Evolutionary conservation across 2,329 filamentous ascomycete species (phyloP), one percentile per base, ranked within the genome.

Genomic region (Pestalotiopsis sp.): DNA sequence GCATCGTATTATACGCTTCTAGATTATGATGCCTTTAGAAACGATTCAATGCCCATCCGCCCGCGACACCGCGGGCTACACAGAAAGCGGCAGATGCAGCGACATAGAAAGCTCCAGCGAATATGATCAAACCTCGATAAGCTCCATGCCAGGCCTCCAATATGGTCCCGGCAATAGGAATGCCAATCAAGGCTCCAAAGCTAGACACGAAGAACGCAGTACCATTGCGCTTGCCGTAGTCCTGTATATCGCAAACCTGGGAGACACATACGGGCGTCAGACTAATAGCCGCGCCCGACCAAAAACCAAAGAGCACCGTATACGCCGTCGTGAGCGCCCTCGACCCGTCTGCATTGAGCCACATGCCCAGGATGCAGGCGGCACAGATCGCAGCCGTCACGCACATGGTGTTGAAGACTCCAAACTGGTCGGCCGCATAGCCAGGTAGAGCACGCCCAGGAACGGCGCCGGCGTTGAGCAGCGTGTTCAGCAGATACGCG

Each of bases 231-330:
- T 64, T 80, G 0, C 91, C 91, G 72, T 92, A 93, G 61, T 91
- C 82, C 70, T 90, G 85, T 2, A 89, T 91, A 56, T 87, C 85
- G 77, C 91, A 93, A 3, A 92, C 82, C 79, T 92, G 90, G 0
- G 90, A 90, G 2, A 93, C 86, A 72, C 91, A 93, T 1, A 93
- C 91, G 0, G 91, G 91, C 0, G 90, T 91, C 64, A 93, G 77
- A 9, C 85, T 82, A n/a, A 86, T 75, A 75, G 82, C 85, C 0
- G 82, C 81, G 0, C 84, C 84, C 1, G 82, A 84, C 0, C 82
- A 82, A n/a, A 86, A 84, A 0, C 84, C 84, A 74, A 84, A 86
- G 0, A 86, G 71, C 0, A 81, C 82, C 1, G 81, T 77, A 52
- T 84, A 85, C 0, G 76, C 76, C 65, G 84, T 85, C 2, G 86